Evolutionary conservation across 257 asterid species (phyloP).

Genomic region (Apocynum venetum): DNA sequence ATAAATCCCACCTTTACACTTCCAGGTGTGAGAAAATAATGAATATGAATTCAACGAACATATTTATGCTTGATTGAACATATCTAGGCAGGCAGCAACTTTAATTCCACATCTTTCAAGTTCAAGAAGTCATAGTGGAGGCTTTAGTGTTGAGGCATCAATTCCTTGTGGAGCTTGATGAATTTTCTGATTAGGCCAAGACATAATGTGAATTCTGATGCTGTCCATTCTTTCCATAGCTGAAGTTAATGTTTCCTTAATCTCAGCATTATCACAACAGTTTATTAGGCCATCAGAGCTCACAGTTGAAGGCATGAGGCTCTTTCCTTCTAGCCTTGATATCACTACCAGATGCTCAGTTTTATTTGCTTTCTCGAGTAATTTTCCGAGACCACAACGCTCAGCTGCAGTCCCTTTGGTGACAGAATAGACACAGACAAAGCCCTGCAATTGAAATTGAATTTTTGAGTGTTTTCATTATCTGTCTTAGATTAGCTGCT

Average conservation of each 20-base stretch:
- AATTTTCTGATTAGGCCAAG: slow-evolving; percentile 37
- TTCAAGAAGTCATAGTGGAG: slow-evolving; percentile 18
- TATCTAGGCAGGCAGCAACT: no score
- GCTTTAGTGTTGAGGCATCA: slow-evolving; percentile 36
- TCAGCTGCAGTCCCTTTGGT: slow-evolving; percentile 43
- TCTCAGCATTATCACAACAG: slow-evolving; percentile 45
- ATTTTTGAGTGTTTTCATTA: no score
- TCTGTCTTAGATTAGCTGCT: no score
- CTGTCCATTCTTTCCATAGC: slow-evolving; percentile 39
- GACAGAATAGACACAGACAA: slow-evolving; percentile 35
- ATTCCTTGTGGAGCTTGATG: slow-evolving; percentile 14
- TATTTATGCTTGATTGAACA: no score
- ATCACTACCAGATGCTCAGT: slow-evolving; percentile 34
- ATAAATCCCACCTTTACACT: no score
- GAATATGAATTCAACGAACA: no score
- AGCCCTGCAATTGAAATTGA: slow-evolving; percentile 27
- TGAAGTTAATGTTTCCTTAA: slow-evolving; percentile 29
- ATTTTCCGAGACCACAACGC: slow-evolving; percentile 42
- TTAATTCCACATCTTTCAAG: no score
- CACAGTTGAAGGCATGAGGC: slow-evolving; percentile 46
- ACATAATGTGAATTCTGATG: slow-evolving; percentile 41
- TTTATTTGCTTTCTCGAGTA: slow-evolving; percentile 36
- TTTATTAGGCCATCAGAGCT: slow-evolving; percentile 41
- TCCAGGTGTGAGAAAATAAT: no score
- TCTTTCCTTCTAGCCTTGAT: slow-evolving; percentile 55